A percentile compares a stretch with the other conserved stretches of the same genome.
These are phyloP conservation scores for Neonectria coccinea DNA, from an alignment of 2,329 filamentous ascomycete species.

Conservation along the genomic window DNA sequence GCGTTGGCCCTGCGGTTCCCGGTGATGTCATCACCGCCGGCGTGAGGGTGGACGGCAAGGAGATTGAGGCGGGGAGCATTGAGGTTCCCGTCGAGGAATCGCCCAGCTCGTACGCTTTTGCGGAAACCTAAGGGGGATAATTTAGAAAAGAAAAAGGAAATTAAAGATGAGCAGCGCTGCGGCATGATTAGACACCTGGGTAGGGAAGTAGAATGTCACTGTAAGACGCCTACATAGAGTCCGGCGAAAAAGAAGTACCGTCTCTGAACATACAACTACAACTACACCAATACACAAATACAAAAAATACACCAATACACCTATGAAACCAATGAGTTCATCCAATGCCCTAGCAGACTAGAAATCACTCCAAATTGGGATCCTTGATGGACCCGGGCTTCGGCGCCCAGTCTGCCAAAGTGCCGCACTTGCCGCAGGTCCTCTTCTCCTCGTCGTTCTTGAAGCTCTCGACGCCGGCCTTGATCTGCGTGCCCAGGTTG, in stretches of 20 bases:
- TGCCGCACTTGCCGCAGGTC: conserved; percentile 82
- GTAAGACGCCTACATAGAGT: conserved; percentile 10
- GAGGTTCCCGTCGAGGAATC: conserved; percentile 87
- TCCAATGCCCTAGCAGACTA: too few relatives aligned
- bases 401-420: conserved; percentile 78
- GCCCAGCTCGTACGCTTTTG: conserved; percentile 80
- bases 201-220: conserved; percentile 7
- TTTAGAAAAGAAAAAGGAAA: neutral
- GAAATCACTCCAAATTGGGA: conserved; percentile 61
- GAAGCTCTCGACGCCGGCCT: conserved; percentile 87
- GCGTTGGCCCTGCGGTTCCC: conserved; percentile 85
- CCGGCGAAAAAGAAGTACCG: conserved; percentile 9
- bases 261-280: conserved; percentile 18
- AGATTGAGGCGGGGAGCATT: conserved; percentile 85
- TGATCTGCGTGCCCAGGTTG: conserved; percentile 94
- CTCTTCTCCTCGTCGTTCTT: conserved; percentile 74
- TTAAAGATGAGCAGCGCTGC: conserved; percentile 1
- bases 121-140: conserved; percentile 68
- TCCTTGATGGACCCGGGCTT: conserved; percentile 68
- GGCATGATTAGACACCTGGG: neutral
- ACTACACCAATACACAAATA: conserved; percentile 1
- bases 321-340: neutral
- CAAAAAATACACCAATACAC: conserved; percentile 2
- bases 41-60: conserved; percentile 81
- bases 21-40: conserved; percentile 91